Evolutionary conservation across 192 early-diverging fungal genomes (phyloP), one percentile per base, ranked within the genome.

Genomic region (Obelidium mucronatum): DNA sequence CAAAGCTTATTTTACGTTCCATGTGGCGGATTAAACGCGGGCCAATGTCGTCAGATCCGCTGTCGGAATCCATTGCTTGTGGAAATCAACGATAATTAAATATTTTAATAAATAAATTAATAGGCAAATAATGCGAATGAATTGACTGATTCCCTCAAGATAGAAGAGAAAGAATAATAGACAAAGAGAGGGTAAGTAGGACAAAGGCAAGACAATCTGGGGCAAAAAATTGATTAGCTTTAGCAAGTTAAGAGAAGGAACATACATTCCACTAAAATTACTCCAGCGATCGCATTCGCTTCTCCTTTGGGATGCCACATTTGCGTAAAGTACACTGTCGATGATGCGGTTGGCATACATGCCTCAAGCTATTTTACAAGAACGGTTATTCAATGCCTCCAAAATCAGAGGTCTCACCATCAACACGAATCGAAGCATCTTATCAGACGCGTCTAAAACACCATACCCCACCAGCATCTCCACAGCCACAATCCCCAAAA

Each of bases 351-450:
- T 5, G 81, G 81, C 39, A 73, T 60, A 53, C 75, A 77, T 30
- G 81, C 65, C 52, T 77, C 59, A 30, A 79, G 73, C 71, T 65
- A 26, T 65, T 65, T 39, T 33, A 30, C 5, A 26, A 34, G 55
- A 58, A 17, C 5, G 5, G 48, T 8, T 17, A 3, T 4, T 58
- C 3, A 54, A 6, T 6, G 48, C 8, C 30, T 13, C 48, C 13
- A 54, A 34, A 24, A 61, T 33, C 22, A 22, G 36, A 60, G 8
- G 3, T 37, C 71, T 62, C 28, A 78, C 39, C 81, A 82, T 82
- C 30, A 83, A 59, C 2, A 83, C 75, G 68, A 83, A 83, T 52
- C 78, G 61, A 26, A 83, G 65, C 33, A 83, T 80, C 34, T 73
- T 81, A n/a, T 76, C 78, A 31, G 39, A 11, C 42, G 15, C 30